Evolutionary conservation across 1,284 basidiomycete genomes (phyloP).

Genomic region (Ganoderma multipileum): DNA sequence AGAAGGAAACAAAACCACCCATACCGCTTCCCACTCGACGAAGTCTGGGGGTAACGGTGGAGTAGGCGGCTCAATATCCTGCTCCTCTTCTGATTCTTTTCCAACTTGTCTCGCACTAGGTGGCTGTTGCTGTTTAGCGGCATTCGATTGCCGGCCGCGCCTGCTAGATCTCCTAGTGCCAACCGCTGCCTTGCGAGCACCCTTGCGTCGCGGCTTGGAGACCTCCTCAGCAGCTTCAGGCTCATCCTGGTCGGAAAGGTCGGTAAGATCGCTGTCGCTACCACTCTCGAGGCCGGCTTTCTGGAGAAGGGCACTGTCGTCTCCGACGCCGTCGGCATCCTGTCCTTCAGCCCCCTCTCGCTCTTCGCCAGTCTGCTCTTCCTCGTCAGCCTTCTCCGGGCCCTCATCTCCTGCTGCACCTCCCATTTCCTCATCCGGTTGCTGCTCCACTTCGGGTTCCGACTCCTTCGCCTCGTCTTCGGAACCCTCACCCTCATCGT

Average conservation of each 20-base stretch:
- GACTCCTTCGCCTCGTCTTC: conserved; percentile 9
- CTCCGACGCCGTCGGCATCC: conserved; percentile 15
- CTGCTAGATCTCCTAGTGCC: conserved; percentile 11
- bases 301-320: conserved; percentile 22
- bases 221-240: conserved; percentile 20
- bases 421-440: conserved; percentile 25
- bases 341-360: conserved; percentile 25
- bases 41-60: conserved; percentile 55
- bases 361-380: conserved; percentile 5
- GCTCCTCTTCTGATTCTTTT: conserved; percentile 25
- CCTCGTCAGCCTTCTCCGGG: conserved; percentile 11
- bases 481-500: conserved; percentile 7
- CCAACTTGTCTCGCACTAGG: background rate
- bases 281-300: conserved; percentile 67
- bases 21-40: conserved; percentile 85
- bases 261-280: conserved; percentile 73
- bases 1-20: conserved; percentile 29
- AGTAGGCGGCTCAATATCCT: conserved; percentile 24
- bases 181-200: conserved; percentile 1
- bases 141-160: background rate
- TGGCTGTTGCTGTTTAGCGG: background rate
- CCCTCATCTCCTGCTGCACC: conserved; percentile 20
- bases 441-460: background rate
- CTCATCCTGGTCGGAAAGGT: conserved; percentile 52
- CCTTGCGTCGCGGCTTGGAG: conserved; percentile 9